These are phyloP conservation scores for Irpex sp. DNA, from an alignment of 1,284 basidiomycete species.

Conservation along the genomic window DNA sequence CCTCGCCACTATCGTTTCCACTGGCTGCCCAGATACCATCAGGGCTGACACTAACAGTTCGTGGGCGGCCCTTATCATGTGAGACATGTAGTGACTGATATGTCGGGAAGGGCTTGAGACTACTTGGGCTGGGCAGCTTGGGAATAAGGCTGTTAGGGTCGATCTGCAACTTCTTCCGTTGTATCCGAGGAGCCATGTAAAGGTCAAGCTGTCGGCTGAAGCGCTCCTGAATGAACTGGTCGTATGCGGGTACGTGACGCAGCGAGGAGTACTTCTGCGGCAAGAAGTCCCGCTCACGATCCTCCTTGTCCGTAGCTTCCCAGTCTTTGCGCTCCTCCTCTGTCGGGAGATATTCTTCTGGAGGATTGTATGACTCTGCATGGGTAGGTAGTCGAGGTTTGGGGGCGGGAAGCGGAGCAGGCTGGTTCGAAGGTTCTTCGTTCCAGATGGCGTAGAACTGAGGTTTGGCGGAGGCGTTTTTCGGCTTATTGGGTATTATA, in stretches of 20 bases:
- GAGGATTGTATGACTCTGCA: constrained; percentile 97
- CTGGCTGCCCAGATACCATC: constrained; percentile 91
- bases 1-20: constrained; percentile 87
- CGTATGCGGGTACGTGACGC: constrained; percentile 90
- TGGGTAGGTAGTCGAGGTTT: constrained; percentile 89
- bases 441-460: constrained; percentile 93
- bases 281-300: constrained; percentile 88
- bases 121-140: constrained; percentile 92
- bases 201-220: constrained; percentile 95
- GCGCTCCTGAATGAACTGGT: constrained; percentile 90
- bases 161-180: constrained; percentile 84
- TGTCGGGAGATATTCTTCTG: constrained; percentile 95
- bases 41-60: constrained; percentile 81
- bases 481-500: constrained; percentile 89
- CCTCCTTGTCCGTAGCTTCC: constrained; percentile 85
- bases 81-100: constrained; percentile 74
- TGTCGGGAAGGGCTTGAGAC: constrained; percentile 93
- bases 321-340: constrained; percentile 83
- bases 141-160: constrained; percentile 92
- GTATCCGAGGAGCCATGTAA: constrained; percentile 94
- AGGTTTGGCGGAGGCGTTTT: constrained; percentile 64
- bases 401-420: constrained; percentile 89
- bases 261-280: constrained; percentile 86
- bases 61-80: constrained; percentile 70
- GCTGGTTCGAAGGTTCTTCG: constrained; percentile 56